Conservation (phyloP, 768 basidiomycete species). For the Russula emetica region DNA sequence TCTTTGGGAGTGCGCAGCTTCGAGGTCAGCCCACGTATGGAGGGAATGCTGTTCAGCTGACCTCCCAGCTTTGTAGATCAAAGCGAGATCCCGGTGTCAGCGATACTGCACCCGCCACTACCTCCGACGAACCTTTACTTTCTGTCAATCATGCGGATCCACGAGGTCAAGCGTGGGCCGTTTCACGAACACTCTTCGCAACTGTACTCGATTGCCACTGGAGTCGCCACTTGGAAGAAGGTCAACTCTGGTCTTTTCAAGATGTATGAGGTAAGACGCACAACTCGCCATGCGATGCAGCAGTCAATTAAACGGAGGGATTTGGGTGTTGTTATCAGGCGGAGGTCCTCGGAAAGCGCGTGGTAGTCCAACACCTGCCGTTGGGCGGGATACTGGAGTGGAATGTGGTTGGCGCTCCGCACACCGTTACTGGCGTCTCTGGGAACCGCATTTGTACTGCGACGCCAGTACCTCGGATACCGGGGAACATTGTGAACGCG, state of each 20-base stretch:
- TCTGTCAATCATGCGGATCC: conserved; percentile 71
- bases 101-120: conserved; percentile 54
- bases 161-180: conserved; percentile 77
- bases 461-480: conserved; percentile 29
- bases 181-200: conserved; percentile 93
- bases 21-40: conserved; percentile 48
- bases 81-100: conserved; percentile 56
- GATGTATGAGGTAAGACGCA: conserved; percentile 78
- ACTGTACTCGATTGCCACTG: conserved; percentile 76
- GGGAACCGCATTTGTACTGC: neutral
- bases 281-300: neutral
- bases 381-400: conserved; percentile 79
- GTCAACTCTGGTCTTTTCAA: conserved; percentile 87
- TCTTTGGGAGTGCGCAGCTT: conserved; percentile 88
- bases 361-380: conserved; percentile 94
- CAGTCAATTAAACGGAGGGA: neutral
- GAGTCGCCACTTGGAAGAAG: conserved; percentile 89
- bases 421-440: conserved; percentile 4
- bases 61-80: conserved; percentile 45
- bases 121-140: conserved; percentile 76
- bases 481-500: conserved; percentile 12
- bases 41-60: neutral
- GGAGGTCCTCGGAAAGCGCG: conserved; percentile 88
- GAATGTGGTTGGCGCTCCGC: conserved; percentile 35
- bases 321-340: conserved; percentile 43